Base-by-base conservation (phyloP, 768 basidiomycete genomes). In the Cystofilobasidium capitatum region DNA sequence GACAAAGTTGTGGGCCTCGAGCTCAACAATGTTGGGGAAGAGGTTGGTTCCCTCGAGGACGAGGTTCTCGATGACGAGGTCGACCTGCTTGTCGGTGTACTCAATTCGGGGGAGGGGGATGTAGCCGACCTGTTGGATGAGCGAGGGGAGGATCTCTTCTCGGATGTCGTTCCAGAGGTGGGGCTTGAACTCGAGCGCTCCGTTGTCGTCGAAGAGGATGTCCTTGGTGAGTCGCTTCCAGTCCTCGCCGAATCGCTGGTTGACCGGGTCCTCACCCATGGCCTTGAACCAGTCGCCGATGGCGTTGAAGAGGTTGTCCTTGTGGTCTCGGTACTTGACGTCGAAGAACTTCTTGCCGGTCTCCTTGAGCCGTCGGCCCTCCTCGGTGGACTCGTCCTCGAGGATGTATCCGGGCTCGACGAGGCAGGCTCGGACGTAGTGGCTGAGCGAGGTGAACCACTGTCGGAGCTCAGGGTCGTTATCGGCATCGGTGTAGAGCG, bases 1-100 rank as follows among this genome's bases (percentile, higher is more conserved):
- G 78, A 90, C 79, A 70, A 80, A 86, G 79, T 94, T 94, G 75
- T 88, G 81, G 17, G 87, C 85, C 65, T 93, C 88, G 36, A 81
- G 55, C 67, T 75, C 74, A 69, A 80, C 72, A 40, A 80, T 67
- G 76, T 80, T 80, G 62, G 92, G 92, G 82, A 93, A 87, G 3
- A 99, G 78, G 79, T 97, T 94, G 47, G 59, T 29, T 47, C 90
- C 90, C 69, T 88, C 86, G 22, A 93, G 81, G 0, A 88, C 88
- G 39, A 97, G 82, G 76, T 94, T 97, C 81, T 97, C 94, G 70
- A 97, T 84, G 66, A 94, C 89, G 51, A 96, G 82, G 72, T 96
- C 93, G 69, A 93, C 78, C 8, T 81, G 74, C 61, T 90, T 86
- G 77, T 94, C 91, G 40, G 88, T 87, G 79, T 96, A 98, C 77